Evolutionary conservation across 2,329 filamentous ascomycete species (phyloP), one percentile per base, ranked within the genome.

Genomic region (Diplocarpon rosae): DNA sequence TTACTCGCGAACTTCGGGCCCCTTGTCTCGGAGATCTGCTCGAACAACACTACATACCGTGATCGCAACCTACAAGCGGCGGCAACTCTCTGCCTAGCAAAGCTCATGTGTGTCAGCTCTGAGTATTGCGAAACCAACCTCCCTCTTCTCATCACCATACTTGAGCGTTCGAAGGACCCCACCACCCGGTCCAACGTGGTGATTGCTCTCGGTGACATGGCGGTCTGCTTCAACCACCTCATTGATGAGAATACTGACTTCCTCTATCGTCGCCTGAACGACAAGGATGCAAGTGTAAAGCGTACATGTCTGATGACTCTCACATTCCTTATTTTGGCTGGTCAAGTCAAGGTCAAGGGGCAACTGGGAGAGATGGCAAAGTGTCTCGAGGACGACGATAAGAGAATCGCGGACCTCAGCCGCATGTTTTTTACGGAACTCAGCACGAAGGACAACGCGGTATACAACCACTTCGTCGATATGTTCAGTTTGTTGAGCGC

Each of bases 211-310:
- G 92, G 92, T 32, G 92, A 98, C 62, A 98, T 98, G 92, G 93
- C 93, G 0, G 92, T 98, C 16, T 95, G 89, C 73, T 98, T 98
- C 74, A 98, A 98, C 61, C 92, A 98, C 60, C 76, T 98, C 39
- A 95, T 98, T 56, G 93, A 98, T 60, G 93, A 98, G 66, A 96
- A 98, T 65, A 98, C 92, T 0, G 92, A 98, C 62, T 98, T 96
- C 69, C 66, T 98, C 34, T 98, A 98, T 66, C 82, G 92, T 15
- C 80, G 93, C 14, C 75, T 98, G 7, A 93, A 92, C 13, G 93
- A 98, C 59, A 70, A 76, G 13, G 89, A 95, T 56, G 77, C 79
- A 16, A 90, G 84, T 2, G 92, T 98, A 50, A 98, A 96, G 71
- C 80, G 92, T 10, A 98, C 93, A 0, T 98, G 92, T 65, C 73